phyloP scores from a whole-genome alignment of 139 green algal genomes.

The Tetradesmus obliquus region DNA sequence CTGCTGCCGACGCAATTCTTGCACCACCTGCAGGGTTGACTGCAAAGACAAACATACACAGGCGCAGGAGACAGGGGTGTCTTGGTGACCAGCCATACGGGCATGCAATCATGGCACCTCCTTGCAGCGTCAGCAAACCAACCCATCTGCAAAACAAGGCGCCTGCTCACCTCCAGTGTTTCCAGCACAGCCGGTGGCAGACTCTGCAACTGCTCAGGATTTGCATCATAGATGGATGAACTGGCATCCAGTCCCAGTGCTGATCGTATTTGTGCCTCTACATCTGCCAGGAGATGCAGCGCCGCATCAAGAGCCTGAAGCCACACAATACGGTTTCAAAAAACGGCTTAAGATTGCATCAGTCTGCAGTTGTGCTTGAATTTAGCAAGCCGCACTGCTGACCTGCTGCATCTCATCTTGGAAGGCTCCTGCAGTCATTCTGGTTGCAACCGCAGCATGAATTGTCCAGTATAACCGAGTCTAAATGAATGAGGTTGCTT shows the following conservation, averaged over 20 bases:
- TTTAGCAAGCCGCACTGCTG: neutral
- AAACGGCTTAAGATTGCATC: neutral
- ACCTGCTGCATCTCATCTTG: neutral
- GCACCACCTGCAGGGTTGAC: slow-evolving; percentile 12
- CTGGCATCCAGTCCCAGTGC: neutral
- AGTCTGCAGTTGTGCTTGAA: neutral
- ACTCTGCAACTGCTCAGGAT: neutral
- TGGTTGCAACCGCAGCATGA: neutral
- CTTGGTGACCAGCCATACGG: no score
- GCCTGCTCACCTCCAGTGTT: neutral
- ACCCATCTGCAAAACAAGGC: neutral
- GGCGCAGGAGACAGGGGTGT: neutral
- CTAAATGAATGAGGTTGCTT: no score
- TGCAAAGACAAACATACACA: neutral
- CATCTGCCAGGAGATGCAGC: slow-evolving; percentile 11
- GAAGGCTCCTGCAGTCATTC: neutral
- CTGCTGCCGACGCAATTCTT: neutral
- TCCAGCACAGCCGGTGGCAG: neutral
- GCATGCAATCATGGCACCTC: no score
- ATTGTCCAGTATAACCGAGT: no score
- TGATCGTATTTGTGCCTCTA: neutral
- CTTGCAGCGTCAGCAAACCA: no score
- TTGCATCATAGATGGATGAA: neutral
- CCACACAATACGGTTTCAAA: neutral
- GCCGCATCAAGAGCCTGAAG: slow-evolving; percentile 1